phyloP scores from a whole-genome alignment of 2,329 filamentous ascomycete species.

The Colletotrichum cuscutae region DNA sequence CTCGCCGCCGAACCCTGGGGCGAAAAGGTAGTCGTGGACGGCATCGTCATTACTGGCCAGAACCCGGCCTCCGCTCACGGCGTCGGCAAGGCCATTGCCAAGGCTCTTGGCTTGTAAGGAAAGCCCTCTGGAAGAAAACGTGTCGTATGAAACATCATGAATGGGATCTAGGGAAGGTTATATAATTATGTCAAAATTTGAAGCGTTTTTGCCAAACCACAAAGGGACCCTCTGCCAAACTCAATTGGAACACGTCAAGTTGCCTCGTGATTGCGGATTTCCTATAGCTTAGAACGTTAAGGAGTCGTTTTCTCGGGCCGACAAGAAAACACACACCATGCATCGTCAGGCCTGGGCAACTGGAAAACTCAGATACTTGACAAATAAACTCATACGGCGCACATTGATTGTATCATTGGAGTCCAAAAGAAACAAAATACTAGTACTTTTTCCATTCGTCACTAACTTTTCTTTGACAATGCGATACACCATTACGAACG shows the following conservation, averaged over 20 bases:
- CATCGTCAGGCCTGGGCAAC: neutral
- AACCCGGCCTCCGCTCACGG: conserved; percentile 64
- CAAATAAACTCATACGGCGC: neutral
- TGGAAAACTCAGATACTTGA: too few relatives aligned
- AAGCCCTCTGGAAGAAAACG: neutral
- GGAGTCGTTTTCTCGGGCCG: neutral
- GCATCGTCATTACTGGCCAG: conserved; percentile 66
- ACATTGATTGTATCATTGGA: neutral
- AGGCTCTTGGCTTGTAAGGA: conserved; percentile 49
- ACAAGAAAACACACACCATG: neutral
- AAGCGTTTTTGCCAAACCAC: neutral
- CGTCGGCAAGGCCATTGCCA: conserved; percentile 62
- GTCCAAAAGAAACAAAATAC: neutral
- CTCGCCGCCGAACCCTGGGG: conserved; percentile 61
- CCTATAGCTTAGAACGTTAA: neutral
- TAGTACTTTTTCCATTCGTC: neutral
- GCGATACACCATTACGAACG: neutral
- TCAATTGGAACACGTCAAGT: neutral
- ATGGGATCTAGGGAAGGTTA: conserved; percentile 1
- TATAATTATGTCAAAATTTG: neutral
- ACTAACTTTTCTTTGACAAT: neutral
- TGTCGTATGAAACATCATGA: conserved; percentile 12
- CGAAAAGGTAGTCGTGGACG: conserved; percentile 61
- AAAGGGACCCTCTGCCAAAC: neutral
- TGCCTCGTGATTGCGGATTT: neutral